These are phyloP conservation scores for Datura wrightii DNA, from an alignment of 257 asterid genomes.

Conservation along the genomic window DNA sequence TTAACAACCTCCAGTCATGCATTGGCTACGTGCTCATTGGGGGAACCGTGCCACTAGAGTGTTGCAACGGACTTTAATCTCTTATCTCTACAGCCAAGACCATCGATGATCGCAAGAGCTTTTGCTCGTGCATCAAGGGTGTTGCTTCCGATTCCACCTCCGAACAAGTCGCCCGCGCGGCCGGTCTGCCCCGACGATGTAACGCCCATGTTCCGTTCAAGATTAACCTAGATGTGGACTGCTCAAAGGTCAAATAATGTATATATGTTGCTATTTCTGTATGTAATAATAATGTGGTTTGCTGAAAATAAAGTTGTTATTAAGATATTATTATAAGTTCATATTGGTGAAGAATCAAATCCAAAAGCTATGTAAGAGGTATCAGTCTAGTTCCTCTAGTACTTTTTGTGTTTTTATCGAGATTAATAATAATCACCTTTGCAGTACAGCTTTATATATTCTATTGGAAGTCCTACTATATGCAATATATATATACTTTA, in stretches of 20 bases:
- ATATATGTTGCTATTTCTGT: neutral
- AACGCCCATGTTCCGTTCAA: neutral
- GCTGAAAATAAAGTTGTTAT: neutral
- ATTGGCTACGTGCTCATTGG: slow-evolving; percentile 18
- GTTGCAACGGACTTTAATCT: slow-evolving; percentile 34
- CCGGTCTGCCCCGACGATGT: neutral
- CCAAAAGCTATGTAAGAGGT: too few relatives aligned
- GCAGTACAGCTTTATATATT: too few relatives aligned
- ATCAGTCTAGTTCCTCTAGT: too few relatives aligned
- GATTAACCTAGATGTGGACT: slow-evolving; percentile 17
- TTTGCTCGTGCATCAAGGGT: slow-evolving; percentile 34
- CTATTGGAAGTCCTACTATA: too few relatives aligned
- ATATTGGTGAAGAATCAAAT: neutral
- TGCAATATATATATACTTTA: too few relatives aligned
- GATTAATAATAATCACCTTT: too few relatives aligned
- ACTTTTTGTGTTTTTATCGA: too few relatives aligned
- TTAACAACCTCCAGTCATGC: slow-evolving; percentile 26
- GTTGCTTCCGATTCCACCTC: neutral
- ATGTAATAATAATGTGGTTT: neutral
- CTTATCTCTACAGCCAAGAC: slow-evolving; percentile 25
- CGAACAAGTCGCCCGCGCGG: neutral
- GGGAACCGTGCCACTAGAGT: neutral
- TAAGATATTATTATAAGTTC: neutral
- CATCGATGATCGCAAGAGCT: slow-evolving; percentile 15
- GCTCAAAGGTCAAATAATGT: slow-evolving; percentile 19